phyloP scores from a whole-genome alignment of 805 yeast species.

The Kazachstania kunashirensis region DNA sequence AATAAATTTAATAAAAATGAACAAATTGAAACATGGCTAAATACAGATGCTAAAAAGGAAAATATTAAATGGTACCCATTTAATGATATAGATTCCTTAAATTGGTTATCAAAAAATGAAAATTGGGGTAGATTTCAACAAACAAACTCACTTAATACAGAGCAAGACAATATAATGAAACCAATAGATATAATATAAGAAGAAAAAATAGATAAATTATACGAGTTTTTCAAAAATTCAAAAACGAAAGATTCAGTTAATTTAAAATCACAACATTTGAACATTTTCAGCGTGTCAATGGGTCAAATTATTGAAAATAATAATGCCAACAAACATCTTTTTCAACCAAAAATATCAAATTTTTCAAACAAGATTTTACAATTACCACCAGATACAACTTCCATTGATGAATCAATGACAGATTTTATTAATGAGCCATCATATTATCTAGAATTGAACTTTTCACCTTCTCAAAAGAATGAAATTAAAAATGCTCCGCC shows the following conservation, averaged over 20 bases:
- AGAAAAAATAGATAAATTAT: conserved; percentile 12
- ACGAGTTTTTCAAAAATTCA: conserved; percentile 6
- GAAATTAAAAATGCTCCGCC: conserved; percentile 4
- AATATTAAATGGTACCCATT: conserved; percentile 17
- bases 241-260: background rate
- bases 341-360: conserved; percentile 21
- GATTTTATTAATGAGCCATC: conserved; percentile 22
- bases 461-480: conserved; percentile 12
- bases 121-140: conserved; percentile 21
- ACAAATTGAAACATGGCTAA: conserved; percentile 1
- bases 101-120: conserved; percentile 20
- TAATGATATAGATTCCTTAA: conserved; percentile 18
- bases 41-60: background rate
- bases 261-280: conserved; percentile 3
- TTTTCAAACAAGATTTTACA: conserved; percentile 15
- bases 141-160: background rate
- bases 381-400: conserved; percentile 15
- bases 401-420: conserved; percentile 3
- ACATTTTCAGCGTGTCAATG: conserved; percentile 19
- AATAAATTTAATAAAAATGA: background rate
- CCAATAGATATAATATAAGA: conserved; percentile 4
- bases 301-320: conserved; percentile 16
- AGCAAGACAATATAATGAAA: background rate
- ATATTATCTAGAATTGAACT: conserved; percentile 23
- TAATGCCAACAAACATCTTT: conserved; percentile 5